Base-by-base conservation (phyloP, 2,329 filamentous ascomycete species). In the Colletotrichum sp. region DNA sequence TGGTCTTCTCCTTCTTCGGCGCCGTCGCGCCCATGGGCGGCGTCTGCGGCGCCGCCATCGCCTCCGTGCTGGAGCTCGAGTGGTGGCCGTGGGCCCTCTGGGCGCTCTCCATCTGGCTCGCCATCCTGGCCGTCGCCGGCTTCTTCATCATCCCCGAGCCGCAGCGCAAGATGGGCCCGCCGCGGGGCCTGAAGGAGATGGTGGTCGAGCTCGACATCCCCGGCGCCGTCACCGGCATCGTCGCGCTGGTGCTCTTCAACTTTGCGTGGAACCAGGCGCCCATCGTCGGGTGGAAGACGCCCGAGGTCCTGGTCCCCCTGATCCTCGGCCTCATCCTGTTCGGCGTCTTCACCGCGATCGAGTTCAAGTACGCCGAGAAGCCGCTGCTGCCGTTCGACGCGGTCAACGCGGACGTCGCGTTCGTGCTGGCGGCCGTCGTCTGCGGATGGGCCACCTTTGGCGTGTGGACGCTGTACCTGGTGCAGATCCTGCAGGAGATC, bases 221-320 rank as follows among this genome's bases (percentile, higher is more conserved):
- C 0, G 86, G 85, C 1, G 83, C 83, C 0, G 36, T 82, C 1
- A 77, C 82, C 1, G 91, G 91, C 2, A 85, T 93, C 21, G 83
- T 84, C 0, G 87, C 87, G 0, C 82, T 94, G 29, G 84, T 92
- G 0, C 83, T 94, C 21, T 86, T 93, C 81, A 93, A 93, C 79
- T 90, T 93, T 76, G 89, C 91, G 1, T 93, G 90, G 90, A 93
- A 92, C 72, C 91, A 93, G 78, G 91, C 89, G 0, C 87, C 90
- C 0, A 84, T 90, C 0, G 88, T 86, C 3, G 90, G 90, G 3
- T 93, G 92, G 92, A 76, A 82, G 2, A 83, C 85, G 8, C 83
- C 89, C 0, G 90, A 90, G 69, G 84, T 91, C n/a, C 88, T 89
- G 72, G 82, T 88, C 0, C 82, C 89, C 1, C 83, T 94, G 1